Evolutionary conservation across 805 yeast species (phyloP), one percentile per base, ranked within the genome.

Genomic region (Saturnispora quitensis): DNA sequence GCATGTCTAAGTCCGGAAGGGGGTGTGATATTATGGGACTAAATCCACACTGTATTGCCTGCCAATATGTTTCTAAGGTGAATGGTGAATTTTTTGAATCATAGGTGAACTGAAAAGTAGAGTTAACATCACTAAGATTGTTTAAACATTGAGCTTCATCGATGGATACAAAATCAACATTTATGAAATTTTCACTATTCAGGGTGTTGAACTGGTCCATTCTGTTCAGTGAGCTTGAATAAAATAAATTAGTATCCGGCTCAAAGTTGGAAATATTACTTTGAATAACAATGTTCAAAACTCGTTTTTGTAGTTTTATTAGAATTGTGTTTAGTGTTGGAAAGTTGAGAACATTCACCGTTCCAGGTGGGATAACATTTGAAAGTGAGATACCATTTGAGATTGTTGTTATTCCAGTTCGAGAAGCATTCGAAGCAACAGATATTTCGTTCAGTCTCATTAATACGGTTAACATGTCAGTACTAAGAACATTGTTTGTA

Each of bases 21-120:
- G 12, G 73, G 56, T 56, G 78, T 47, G 67, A 75, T 67, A 89
- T 62, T 0, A 88, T 73, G 0, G 96, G 89, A 0, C 86, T 74
- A 50, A 70, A 76, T 0, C 97, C 97, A 58, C 83, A 73, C 20
- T 65, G 53, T 4, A 81, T 62, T 43, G 72, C 71, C 2, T 67
- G 56, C 40, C 61, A 59, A 40, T 81, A 67, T 1, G 75, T 56
- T 0, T 52, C 54, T 15, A 68, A 56, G 0, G 75, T 64, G 60
- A 77, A 83, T 1, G 71, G 69, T 12, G 44, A 35, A 0, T 55
- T 58, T 1, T 62, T 58, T 28, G 64, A 55, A 56, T 82, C 82
- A 46, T 68, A 67, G 0, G 72, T 55, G 38, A 66, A 63, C 31
- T 48, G 48, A 20, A 61, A 47, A 2, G 50, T 40, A 3, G 57